Conservation (phyloP, 768 basidiomycete species). For the Psilocybe sp. region DNA sequence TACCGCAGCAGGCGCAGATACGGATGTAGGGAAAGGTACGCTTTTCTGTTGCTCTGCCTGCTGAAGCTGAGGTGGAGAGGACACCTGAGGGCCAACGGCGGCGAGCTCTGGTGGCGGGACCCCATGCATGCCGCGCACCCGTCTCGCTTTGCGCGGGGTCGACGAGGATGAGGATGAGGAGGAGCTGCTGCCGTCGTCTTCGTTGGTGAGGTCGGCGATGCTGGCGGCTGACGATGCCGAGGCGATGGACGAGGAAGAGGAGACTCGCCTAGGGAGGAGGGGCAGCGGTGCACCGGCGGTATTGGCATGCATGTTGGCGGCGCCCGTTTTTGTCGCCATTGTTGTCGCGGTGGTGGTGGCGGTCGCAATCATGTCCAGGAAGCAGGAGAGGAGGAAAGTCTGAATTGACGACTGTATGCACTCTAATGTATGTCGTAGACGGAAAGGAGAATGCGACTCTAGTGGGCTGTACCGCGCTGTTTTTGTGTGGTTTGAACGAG, state of each 20-base stretch:
- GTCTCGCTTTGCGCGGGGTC: constrained; percentile 22
- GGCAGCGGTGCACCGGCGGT: constrained; percentile 61
- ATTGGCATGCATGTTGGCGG: constrained; percentile 32
- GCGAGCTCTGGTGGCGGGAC: too few relatives aligned
- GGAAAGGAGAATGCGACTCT: neutral
- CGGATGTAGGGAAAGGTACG: constrained; percentile 6
- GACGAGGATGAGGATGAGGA: constrained; percentile 9
- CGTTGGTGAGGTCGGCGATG: constrained; percentile 8
- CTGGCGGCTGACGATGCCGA: constrained; percentile 1
- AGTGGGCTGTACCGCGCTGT: too few relatives aligned
- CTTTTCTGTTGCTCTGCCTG: neutral
- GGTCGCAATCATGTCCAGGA: constrained; percentile 43
- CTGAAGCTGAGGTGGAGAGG: too few relatives aligned
- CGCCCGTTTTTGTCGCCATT: too few relatives aligned
- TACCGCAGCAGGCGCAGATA: constrained; percentile 15
- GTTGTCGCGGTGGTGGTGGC: constrained; percentile 18
- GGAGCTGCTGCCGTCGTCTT: constrained; percentile 11
- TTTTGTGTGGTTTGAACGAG: too few relatives aligned
- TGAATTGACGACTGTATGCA: neutral
- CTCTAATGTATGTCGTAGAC: neutral
- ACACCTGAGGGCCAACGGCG: too few relatives aligned
- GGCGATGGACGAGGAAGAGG: constrained; percentile 14
- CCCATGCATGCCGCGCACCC: constrained; percentile 25
- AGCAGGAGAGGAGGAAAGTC: constrained; percentile 5
- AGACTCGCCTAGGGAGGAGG: constrained; percentile 52